Conservation (phyloP, 2,329 filamentous ascomycete species). For the Pseudopyricularia javanii region DNA sequence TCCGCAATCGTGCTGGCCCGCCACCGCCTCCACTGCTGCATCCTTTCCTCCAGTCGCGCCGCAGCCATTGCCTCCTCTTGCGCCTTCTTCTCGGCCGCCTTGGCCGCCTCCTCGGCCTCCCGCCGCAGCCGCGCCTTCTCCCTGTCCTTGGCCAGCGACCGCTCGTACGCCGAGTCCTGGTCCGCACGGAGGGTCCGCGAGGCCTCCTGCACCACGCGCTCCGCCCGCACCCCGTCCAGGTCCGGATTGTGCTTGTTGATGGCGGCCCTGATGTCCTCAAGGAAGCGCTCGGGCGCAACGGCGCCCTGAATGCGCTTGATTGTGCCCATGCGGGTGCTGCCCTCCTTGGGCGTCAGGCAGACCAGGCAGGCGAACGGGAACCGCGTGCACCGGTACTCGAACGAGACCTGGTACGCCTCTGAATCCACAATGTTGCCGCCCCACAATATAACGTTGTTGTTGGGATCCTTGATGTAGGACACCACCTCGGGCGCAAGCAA, state of each 20-base stretch:
- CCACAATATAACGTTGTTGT: slow-evolving; percentile 79
- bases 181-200: slow-evolving; percentile 71
- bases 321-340: slow-evolving; percentile 82
- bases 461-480: slow-evolving; percentile 59
- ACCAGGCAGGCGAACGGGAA: slow-evolving; percentile 84
- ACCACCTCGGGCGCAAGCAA: slow-evolving; percentile 65
- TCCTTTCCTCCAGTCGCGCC: slow-evolving; percentile 27
- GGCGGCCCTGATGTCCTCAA: slow-evolving; percentile 61
- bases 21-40: slow-evolving; percentile 69
- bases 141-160: slow-evolving; percentile 75
- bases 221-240: slow-evolving; percentile 60
- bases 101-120: slow-evolving; percentile 62
- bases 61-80: slow-evolving; percentile 51
- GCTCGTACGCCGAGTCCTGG: slow-evolving; percentile 89
- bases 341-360: slow-evolving; percentile 75
- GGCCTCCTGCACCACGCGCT: slow-evolving; percentile 68
- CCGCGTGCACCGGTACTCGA: slow-evolving; percentile 77
- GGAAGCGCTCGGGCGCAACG: slow-evolving; percentile 55
- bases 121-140: slow-evolving; percentile 67
- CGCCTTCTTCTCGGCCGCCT: slow-evolving; percentile 51
- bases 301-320: slow-evolving; percentile 68
- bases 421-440: slow-evolving; percentile 85
- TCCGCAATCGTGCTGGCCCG: slow-evolving; percentile 52
- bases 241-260: slow-evolving; percentile 68
- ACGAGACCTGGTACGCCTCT: slow-evolving; percentile 88